Base-by-base conservation (phyloP, 805 yeast genomes). In the Wickerhamiella shivajii region DNA sequence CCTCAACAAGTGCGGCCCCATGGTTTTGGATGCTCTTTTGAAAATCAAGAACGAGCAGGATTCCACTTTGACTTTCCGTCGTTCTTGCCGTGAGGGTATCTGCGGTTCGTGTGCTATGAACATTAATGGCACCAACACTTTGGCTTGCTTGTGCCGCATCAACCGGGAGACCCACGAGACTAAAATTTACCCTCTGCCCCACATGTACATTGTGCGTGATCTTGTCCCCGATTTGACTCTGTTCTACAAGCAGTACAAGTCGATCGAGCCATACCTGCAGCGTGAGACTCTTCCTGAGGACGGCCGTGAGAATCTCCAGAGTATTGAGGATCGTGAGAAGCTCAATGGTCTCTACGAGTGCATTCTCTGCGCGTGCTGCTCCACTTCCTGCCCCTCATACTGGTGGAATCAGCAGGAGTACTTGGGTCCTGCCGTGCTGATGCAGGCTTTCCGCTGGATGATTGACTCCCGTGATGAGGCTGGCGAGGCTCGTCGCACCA, bases 391-490 rank as follows among this genome's bases (percentile, higher is more conserved):
- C 67, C 98, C 98, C 35, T 85, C 97, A 3, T 90, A 90, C 71
- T 90, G 98, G 98, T 90, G 98, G 98, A 90, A 90, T 65, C 94
- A 83, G 65, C 93, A 85, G 63, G 93, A 90, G 67, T 90, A 90
- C 63, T 66, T 90, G 50, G 98, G 98, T 38, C 98, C 98, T 17
- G 98, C 98, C 19, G 97, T 90, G 36, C 71, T 90, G 59, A 80
- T 90, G 95, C 98, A 90, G 69, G 96, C 97, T 36, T 90, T 75
- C 71, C 77, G 98, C 67, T 90, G 98, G 98, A 74, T 90, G 68
- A 73, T 84, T 41, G 98, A 90, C 61, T 77, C 93, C 27, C 77
- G 98, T 67, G 98, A 90, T 63, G 77, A 83, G 60, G 95, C 95
- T 36, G 67, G 81, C 27, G 64, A 60, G 41, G 50, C 66, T 46